phyloP scores from a whole-genome alignment of 2,329 filamentous ascomycete species.

The Clarireedia sp. region DNA sequence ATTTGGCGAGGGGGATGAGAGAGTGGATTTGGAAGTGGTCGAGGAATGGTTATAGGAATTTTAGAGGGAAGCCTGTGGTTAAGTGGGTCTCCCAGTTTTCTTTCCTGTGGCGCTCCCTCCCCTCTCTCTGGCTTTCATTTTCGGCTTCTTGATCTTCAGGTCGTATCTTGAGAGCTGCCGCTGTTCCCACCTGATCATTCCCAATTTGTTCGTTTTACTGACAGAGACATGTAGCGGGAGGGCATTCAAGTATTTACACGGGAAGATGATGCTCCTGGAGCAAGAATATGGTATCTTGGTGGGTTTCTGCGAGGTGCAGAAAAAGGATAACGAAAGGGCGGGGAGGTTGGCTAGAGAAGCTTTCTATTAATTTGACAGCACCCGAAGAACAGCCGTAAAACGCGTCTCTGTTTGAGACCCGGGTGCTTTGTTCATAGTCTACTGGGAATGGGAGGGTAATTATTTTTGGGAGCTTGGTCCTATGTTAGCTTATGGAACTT shows the following conservation, averaged over 20 bases:
- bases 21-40: constrained; percentile 14
- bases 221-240: neutral
- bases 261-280: neutral
- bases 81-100: neutral
- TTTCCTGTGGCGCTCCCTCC: neutral
- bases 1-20: constrained; percentile 10
- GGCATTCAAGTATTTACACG: neutral
- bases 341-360: neutral
- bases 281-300: neutral
- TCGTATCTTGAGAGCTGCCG: neutral
- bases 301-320: neutral
- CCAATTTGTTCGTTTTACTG: neutral
- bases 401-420: too few relatives aligned
- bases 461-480: too few relatives aligned
- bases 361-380: neutral
- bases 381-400: too few relatives aligned
- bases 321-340: neutral
- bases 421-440: too few relatives aligned
- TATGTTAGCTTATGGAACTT: too few relatives aligned
- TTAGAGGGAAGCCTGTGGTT: neutral
- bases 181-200: neutral
- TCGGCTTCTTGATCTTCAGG: neutral
- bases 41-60: neutral
- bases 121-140: neutral
- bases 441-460: too few relatives aligned